Percentiles rank a stretch among this genome's conserved stretches.
phyloP scores from a whole-genome alignment of 768 basidiomycete species.

The Candolleomyces aberdarensis region DNA sequence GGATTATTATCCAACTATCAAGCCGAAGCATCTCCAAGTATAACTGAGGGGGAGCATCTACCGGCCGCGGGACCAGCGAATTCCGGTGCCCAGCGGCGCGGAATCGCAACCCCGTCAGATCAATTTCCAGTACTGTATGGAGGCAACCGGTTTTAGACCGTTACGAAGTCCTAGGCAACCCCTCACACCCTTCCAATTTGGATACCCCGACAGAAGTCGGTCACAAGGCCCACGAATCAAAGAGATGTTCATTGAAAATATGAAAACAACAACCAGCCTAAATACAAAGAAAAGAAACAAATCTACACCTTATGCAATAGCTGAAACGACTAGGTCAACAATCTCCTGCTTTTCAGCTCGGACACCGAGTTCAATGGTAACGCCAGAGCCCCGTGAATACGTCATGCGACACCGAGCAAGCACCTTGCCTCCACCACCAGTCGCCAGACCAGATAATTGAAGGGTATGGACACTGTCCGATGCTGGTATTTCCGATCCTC shows the following conservation, averaged over 20 bases:
- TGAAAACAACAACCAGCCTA: slow-evolving; percentile 14
- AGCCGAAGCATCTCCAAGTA: too few species aligned
- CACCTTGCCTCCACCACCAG: slow-evolving; percentile 94
- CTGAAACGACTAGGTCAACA: slow-evolving; percentile 84
- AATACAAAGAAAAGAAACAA: slow-evolving; percentile 9
- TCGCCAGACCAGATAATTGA: slow-evolving; percentile 86
- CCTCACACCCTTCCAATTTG: too few species aligned
- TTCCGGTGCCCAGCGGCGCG: background rate
- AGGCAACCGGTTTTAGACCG: too few species aligned
- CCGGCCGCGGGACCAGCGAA: background rate
- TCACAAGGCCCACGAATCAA: background rate
- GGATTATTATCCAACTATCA: too few species aligned
- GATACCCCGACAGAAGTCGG: too few species aligned
- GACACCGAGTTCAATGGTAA: slow-evolving; percentile 88
- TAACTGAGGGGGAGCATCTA: background rate
- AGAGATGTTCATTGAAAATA: background rate
- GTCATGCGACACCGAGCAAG: slow-evolving; percentile 96
- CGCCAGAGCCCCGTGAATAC: slow-evolving; percentile 83
- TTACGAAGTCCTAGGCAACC: too few species aligned
- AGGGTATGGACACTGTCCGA: slow-evolving; percentile 90
- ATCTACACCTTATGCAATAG: slow-evolving; percentile 58
- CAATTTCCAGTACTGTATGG: background rate
- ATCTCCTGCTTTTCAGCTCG: slow-evolving; percentile 89
- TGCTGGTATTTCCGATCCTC: slow-evolving; percentile 81
- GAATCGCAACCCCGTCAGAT: background rate